Evolutionary conservation across 106 monocot species (phyloP).

Genomic region (Dioscorea alata): DNA sequence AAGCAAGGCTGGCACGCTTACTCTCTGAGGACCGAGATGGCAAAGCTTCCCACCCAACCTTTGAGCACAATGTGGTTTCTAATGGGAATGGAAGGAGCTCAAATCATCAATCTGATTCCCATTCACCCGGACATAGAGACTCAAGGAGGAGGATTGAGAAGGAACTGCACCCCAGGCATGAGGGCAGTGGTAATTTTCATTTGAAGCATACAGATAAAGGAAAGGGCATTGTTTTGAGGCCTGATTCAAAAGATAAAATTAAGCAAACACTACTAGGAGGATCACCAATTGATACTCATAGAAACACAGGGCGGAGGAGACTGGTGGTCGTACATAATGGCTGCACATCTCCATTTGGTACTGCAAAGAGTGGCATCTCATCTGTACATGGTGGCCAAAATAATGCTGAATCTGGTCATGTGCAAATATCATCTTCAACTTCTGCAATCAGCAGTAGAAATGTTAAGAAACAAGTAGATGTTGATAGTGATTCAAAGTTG

Average conservation of each 20-base stretch:
- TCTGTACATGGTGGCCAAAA: neutral
- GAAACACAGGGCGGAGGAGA: neutral
- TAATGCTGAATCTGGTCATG: neutral
- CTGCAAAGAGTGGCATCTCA: neutral
- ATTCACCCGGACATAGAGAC: conserved; percentile 17
- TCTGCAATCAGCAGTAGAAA: neutral
- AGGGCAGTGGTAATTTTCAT: neutral
- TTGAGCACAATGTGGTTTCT: neutral
- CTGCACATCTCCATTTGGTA: conserved; percentile 1
- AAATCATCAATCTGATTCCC: conserved; percentile 1
- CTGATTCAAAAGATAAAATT: conserved; percentile 4
- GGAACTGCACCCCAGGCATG: neutral
- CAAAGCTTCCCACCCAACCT: neutral
- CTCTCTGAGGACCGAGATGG: conserved; percentile 1
- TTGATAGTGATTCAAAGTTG: too few species aligned
- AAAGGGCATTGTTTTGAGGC: conserved; percentile 15
- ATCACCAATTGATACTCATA: neutral
- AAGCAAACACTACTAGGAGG: neutral
- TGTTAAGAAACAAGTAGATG: neutral
- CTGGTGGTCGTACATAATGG: conserved; percentile 3
- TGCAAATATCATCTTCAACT: neutral
- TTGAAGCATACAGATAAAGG: conserved; percentile 18
- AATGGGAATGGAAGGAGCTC: conserved; percentile 4
- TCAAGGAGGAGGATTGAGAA: conserved; percentile 8
- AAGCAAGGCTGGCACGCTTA: conserved; percentile 22